Evolutionary conservation across 768 basidiomycete species (phyloP).

Genomic region (Leccinellum albellum): DNA sequence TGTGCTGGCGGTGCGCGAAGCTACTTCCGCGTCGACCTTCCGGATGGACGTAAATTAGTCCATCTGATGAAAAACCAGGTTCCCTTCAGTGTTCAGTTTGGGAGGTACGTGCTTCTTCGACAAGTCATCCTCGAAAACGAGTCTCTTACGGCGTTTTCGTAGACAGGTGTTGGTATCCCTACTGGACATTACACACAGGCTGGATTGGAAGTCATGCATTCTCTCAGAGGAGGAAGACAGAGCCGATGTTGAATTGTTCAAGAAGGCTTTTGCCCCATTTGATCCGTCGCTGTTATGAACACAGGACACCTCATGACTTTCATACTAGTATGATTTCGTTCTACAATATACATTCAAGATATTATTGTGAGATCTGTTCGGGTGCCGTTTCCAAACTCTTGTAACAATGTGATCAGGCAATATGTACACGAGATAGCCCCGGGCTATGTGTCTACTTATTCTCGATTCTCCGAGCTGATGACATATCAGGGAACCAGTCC

Average conservation of each 20-base stretch:
- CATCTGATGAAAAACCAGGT: slow-evolving; percentile 76
- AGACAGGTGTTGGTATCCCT: slow-evolving; percentile 81
- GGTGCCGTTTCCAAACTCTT: slow-evolving; percentile 43
- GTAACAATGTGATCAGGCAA: slow-evolving; percentile 45
- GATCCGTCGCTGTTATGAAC: slow-evolving; percentile 44
- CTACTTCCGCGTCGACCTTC: slow-evolving; percentile 91
- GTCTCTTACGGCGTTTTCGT: slow-evolving; percentile 8
- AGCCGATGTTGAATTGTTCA: slow-evolving; percentile 80
- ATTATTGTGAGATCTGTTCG: slow-evolving; percentile 16
- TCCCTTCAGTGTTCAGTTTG: slow-evolving; percentile 90
- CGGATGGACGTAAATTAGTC: slow-evolving; percentile 79
- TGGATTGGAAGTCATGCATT: slow-evolving; percentile 91
- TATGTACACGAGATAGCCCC: not conserved
- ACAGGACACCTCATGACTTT: not conserved
- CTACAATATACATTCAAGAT: not conserved
- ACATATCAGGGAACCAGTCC: slow-evolving; percentile 96
- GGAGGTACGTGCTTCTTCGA: slow-evolving; percentile 52
- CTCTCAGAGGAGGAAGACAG: slow-evolving; percentile 82
- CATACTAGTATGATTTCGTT: not conserved
- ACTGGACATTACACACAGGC: slow-evolving; percentile 69
- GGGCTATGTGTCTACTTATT: no score
- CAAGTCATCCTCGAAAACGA: not conserved
- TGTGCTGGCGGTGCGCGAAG: slow-evolving; percentile 52
- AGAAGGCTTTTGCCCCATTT: slow-evolving; percentile 73
- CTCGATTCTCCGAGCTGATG: slow-evolving; percentile 79